These are phyloP conservation scores for Centrapalus pauciflorus DNA, from an alignment of 129 eudicot species.

Conservation along the genomic window DNA sequence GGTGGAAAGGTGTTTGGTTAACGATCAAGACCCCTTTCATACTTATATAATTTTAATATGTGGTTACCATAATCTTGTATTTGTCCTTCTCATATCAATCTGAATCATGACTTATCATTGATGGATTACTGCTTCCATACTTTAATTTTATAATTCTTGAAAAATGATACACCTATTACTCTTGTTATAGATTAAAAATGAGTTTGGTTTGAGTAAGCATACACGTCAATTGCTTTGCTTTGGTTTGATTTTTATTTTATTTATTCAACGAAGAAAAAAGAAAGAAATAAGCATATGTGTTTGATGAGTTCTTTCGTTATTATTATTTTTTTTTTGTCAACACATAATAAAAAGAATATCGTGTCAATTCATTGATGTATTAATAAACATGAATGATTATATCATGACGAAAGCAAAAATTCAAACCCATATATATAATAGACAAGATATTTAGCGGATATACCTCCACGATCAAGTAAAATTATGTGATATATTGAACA, in stretches of 20 bases:
- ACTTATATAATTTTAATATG: constrained; percentile 1
- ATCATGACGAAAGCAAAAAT: constrained; percentile 6
- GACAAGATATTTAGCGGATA: constrained; percentile 14
- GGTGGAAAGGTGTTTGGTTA: constrained; percentile 16
- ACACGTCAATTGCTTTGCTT: constrained; percentile 5
- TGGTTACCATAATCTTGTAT: not conserved
- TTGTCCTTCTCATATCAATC: not conserved
- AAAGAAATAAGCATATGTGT: constrained; percentile 9
- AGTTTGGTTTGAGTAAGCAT: constrained; percentile 16
- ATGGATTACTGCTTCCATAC: not conserved
- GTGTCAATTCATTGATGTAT: constrained; percentile 4
- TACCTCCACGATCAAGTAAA: constrained; percentile 4
- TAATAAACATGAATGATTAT: constrained; percentile 10
- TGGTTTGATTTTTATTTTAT: not conserved
- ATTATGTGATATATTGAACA: not conserved
- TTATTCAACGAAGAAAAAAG: not conserved
- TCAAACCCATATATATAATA: constrained; percentile 8
- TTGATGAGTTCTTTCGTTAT: not conserved
- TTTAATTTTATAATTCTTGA: too few species aligned
- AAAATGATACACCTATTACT: too few species aligned
- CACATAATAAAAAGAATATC: constrained; percentile 10
- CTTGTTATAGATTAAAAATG: not conserved
- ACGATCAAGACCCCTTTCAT: constrained; percentile 16
- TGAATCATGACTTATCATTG: not conserved
- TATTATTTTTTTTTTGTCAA: not conserved